Conservation (phyloP, 106 monocot genomes). For the Allium cepa region DNA sequence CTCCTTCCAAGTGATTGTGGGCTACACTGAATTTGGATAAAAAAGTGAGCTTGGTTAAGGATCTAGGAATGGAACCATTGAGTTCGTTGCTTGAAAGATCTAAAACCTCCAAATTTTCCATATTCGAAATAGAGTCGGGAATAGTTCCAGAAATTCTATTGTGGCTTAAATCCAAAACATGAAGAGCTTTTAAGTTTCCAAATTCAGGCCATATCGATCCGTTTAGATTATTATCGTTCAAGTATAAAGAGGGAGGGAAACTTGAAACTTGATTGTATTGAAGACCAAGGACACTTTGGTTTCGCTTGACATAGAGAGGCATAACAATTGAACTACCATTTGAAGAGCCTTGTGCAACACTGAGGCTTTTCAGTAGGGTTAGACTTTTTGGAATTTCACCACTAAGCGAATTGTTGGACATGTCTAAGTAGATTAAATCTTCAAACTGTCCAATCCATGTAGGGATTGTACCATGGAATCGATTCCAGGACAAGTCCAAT, state of each 20-base stretch:
- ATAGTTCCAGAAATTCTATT: conserved; percentile 50
- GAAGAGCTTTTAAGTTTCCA: conserved; percentile 56
- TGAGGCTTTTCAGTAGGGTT: conserved; percentile 49
- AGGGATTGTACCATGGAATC: conserved; percentile 45
- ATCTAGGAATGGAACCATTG: conserved; percentile 48
- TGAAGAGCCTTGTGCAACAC: not conserved
- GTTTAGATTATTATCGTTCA: conserved; percentile 47
- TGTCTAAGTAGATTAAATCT: conserved; percentile 52
- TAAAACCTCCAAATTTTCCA: conserved; percentile 59
- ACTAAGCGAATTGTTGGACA: conserved; percentile 64
- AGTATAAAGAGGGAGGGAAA: conserved; percentile 55
- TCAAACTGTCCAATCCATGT: conserved; percentile 43
- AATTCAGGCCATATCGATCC: conserved; percentile 64
- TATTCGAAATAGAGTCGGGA: conserved; percentile 41
- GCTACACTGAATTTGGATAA: conserved; percentile 73
- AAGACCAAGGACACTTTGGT: conserved; percentile 31
- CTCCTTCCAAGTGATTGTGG: conserved; percentile 39
- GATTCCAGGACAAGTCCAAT: conserved; percentile 72
- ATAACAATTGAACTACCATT: conserved; percentile 11
- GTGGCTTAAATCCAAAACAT: conserved; percentile 65
- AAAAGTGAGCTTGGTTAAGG: conserved; percentile 57
- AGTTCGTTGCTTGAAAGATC: conserved; percentile 55
- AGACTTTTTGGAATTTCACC: conserved; percentile 58
- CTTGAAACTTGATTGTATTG: conserved; percentile 65
- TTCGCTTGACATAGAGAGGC: conserved; percentile 56